Conservation (phyloP, 2,329 filamentous ascomycete species). For the Beauveria australis region DNA sequence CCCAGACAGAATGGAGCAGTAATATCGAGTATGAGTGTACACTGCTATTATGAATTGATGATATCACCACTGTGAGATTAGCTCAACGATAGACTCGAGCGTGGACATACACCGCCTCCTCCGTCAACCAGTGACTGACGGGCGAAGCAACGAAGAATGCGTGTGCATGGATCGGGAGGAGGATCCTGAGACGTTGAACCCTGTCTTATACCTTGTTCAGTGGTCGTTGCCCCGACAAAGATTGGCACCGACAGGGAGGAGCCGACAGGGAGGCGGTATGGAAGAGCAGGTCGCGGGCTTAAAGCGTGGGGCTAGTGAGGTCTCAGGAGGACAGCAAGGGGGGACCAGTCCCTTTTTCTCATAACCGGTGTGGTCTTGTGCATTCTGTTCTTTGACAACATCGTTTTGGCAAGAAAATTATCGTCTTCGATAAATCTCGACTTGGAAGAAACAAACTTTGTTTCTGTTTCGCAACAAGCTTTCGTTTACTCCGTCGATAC, state of each 20-base stretch:
- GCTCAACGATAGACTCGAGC: background rate
- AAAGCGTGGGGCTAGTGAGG: conserved; percentile 6
- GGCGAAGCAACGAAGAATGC: background rate
- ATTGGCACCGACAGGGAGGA: conserved; percentile 16
- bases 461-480: background rate
- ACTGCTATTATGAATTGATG: background rate
- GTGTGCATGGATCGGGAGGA: background rate
- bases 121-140: background rate
- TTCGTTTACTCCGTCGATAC: background rate
- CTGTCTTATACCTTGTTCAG: background rate
- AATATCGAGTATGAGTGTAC: background rate
- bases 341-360: background rate
- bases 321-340: conserved; percentile 8
- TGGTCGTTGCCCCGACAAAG: conserved; percentile 27
- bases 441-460: background rate
- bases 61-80: background rate
- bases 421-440: background rate
- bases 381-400: conserved; percentile 10
- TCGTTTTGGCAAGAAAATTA: background rate
- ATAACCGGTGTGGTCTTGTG: background rate
- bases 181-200: background rate
- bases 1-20: background rate
- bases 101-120: background rate
- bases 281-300: background rate
- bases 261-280: conserved; percentile 9